A percentile compares a stretch with the other conserved stretches of the same genome.
phyloP scores from a whole-genome alignment of 2,329 filamentous ascomycete species.

The Stagonosporopsis chrysanthemi region DNA sequence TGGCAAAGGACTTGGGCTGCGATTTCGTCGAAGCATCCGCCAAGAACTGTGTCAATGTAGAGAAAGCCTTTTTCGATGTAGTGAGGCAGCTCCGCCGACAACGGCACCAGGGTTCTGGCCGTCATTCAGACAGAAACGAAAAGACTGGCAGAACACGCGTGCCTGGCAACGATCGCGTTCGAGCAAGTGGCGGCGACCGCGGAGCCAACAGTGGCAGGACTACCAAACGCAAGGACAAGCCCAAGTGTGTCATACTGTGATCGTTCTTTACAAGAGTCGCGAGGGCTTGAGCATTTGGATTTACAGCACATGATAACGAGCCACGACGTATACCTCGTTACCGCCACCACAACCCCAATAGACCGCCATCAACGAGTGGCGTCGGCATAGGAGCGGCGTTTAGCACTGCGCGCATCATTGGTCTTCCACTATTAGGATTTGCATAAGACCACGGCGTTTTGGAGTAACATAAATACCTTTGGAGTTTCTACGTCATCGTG shows the following conservation, averaged over 20 bases:
- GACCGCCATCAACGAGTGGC: constrained; percentile 39
- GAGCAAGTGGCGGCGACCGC: constrained; percentile 25
- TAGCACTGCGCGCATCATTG: constrained; percentile 40
- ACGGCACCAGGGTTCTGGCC: constrained; percentile 60
- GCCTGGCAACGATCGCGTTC: constrained; percentile 27
- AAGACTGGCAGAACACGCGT: constrained; percentile 23
- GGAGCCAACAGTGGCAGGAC: constrained; percentile 25
- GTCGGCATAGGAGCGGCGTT: constrained; percentile 50
- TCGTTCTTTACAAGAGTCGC: constrained; percentile 13
- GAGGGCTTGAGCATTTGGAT: constrained; percentile 32
- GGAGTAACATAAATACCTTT: constrained; percentile 33
- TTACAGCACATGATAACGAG: constrained; percentile 38
- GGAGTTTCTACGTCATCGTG: constrained; percentile 23
- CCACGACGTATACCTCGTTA: constrained; percentile 36
- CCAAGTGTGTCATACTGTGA: constrained; percentile 49
- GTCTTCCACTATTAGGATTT: constrained; percentile 34
- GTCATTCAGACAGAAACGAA: constrained; percentile 25
- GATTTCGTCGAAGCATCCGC: constrained; percentile 97
- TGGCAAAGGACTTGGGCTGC: constrained; percentile 91
- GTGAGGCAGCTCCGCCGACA: constrained; percentile 89
- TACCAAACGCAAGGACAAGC: constrained; percentile 36
- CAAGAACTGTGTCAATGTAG: constrained; percentile 98
- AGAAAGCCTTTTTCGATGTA: constrained; percentile 98
- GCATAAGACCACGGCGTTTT: constrained; percentile 45
- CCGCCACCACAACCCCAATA: constrained; percentile 39